Evolutionary conservation across 495 filamentous ascomycete genomes (phyloP), one percentile per base, ranked within the genome.

Genomic region (Clohesyomyces aquaticus): DNA sequence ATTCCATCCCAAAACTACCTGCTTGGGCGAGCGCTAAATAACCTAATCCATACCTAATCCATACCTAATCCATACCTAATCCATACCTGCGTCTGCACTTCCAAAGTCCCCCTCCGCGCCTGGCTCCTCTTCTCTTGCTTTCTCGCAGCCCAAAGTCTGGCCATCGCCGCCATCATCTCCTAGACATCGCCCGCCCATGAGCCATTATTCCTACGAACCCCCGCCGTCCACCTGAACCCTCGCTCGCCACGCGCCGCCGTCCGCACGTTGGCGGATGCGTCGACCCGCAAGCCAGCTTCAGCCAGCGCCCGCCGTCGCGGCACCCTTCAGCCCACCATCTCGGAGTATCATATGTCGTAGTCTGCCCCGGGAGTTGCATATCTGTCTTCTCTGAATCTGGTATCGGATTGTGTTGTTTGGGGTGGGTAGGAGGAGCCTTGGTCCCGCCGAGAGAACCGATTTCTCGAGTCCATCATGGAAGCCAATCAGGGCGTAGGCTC

Each of bases 401-500:
- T 28, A 25, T n/a, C n/a, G n/a, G 41, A 22, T 47, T 18, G 45
- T 21, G 54, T 25, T 14, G 11, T 16, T 23, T 10, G 22, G 41
- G 42, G 56, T 49, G 56, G 46, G 43, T 28, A 49, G 23, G 22
- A 55, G 29, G 19, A 1, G 11, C 23, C 2, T 6, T 22, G 12
- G 22, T 29, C n/a, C 46, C 10, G 21, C n/a, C 25, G 2, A 29
- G n/a, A n/a, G n/a, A 28, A 27, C 11, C 51, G 16, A 50, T 12
- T 18, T 4, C 21, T 35, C 6, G 49, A 12, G 9, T 23, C 38
- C 27, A 65, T 26, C 16, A 76, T 76, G 74, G 72, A 76, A n/a
- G 28, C 60, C 43, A 70, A 46, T 61, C 59, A 63, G 42, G 68
- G 62, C 14, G 71, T 49, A 71, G 79, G 77, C 71, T 78, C 79